Base-by-base conservation (phyloP, 345 rosid species). In the Draba incana region DNA sequence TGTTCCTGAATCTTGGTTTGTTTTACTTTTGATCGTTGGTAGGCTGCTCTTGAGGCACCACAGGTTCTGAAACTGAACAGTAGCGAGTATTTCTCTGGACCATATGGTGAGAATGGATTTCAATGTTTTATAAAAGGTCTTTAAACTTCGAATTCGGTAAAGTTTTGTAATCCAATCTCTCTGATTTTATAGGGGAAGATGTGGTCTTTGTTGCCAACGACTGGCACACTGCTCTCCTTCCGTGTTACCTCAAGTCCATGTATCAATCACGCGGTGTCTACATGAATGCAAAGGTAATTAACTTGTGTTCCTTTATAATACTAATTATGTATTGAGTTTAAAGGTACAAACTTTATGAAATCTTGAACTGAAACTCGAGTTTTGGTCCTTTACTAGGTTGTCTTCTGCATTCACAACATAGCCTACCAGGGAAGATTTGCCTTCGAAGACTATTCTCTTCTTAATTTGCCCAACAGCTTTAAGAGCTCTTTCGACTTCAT, bases 41-140 rank as follows among this genome's bases (percentile, higher is more conserved):
- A 92, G 96, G 99, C 96, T 73, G 97, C 99, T 74, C 83, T 94
- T 10, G 92, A 86, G 81, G 99, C 92, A 61, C 96, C 97, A 2
- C 84, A 78, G 59, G 84, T 94, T 80, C 82, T 94, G 68, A 88
- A 86, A 54, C 77, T 90, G 61, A 81, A 69, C 75, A 83, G 76
- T 74, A 81, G 69, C 72, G 55, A 78, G 42, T 42, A 80, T 62
- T 87, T 88, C 82, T 87, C 96, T 10, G 96, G 99, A 69, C 90
- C 99, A 65, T 91, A 94, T 69, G 96, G 99, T 88, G 65, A 48
- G 83, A 38, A 51, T 24, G 41, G 35, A 48, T 38, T 52, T 57
- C 3, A 0, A 14, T 7, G 67, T 58, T 57, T 12, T 50, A 2
- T 8, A 9, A 41, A 13, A 8, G 12, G 28, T 16, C 50, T 57